Evolutionary conservation across 129 eudicot species (phyloP), one percentile per base, ranked within the genome.

Genomic region (sunflower (Helianthus annuus)): DNA sequence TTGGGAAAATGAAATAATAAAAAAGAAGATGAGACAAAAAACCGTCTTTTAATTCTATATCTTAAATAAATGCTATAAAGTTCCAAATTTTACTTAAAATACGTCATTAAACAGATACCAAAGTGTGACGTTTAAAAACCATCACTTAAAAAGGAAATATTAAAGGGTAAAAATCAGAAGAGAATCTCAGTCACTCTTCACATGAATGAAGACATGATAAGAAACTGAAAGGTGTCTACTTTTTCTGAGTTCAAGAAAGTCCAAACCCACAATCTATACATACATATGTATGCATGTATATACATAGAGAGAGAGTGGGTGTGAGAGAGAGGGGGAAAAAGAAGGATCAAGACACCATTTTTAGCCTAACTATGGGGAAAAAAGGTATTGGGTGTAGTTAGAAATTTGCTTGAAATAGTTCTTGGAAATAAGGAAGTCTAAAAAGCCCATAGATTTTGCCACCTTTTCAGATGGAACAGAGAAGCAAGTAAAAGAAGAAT

Each of bases 101-200:
- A 64, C 58, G 34, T 69, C 38, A 39, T n/a, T 17, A 57, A 67
- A 69, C 36, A 77, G 15, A 19, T 48, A 40, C 49, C 69, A 69
- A 64, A 64, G 44, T 62, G 44, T 39, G 42, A 58, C 63, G 38
- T 54, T 62, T 70, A n/a, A 40, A 42, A 66, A 66, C 40, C 48
- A 64, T 29, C 68, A 42, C 68, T 66, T 27, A 77, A 70, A 77
- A 40, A 69, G 81, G 72, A 69, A 58, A 70, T 77, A 22, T 61
- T 48, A 42, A 66, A 66, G 81, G 66, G 51, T 58, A 68, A 76
- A 67, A 71, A 49, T 57, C 57, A 72, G 55, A 76, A 71, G 70
- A 76, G 85, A 81, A 81, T 81, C 82, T 81, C 72, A 81, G 79
- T 76, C 77, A 64, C 85, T 34, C 71, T 76, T 81, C 80, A 68